phyloP scores from a whole-genome alignment of 2,329 filamentous ascomycete genomes.

The Xylariaceae sp. region DNA sequence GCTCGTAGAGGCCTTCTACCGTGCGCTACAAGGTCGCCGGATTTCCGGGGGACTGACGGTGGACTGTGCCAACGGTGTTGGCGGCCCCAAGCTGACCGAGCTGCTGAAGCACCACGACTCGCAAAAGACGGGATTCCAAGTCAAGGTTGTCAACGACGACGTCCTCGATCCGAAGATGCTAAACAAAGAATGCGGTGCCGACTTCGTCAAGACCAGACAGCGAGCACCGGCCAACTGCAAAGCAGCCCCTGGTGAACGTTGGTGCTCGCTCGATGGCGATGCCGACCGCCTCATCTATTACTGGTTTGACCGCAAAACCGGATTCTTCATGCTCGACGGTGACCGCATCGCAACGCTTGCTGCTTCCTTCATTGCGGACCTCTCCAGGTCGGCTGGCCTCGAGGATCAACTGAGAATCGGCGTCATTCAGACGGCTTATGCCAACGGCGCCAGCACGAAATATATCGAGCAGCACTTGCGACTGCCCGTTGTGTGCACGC shows the following conservation, averaged over 20 bases:
- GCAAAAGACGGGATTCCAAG: slow-evolving; percentile 65
- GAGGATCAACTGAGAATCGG: slow-evolving; percentile 79
- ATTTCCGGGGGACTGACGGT: slow-evolving; percentile 71
- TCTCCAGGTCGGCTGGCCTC: slow-evolving; percentile 74
- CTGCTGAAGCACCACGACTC: slow-evolving; percentile 74
- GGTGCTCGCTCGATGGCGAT: slow-evolving; percentile 89
- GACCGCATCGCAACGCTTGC: slow-evolving; percentile 94
- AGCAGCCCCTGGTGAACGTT: slow-evolving; percentile 68
- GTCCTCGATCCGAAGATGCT: slow-evolving; percentile 83
- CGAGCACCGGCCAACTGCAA: slow-evolving; percentile 79
- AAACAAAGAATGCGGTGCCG: slow-evolving; percentile 91
- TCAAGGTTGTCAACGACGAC: slow-evolving; percentile 88
- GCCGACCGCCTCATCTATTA: slow-evolving; percentile 96
- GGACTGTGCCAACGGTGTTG: slow-evolving; percentile 95
- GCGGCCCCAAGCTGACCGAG: slow-evolving; percentile 82
- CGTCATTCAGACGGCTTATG: slow-evolving; percentile 95
- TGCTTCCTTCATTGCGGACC: slow-evolving; percentile 87
- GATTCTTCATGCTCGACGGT: slow-evolving; percentile 90
- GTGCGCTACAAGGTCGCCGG: slow-evolving; percentile 72
- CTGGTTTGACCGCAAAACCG: slow-evolving; percentile 73
- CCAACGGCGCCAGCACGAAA: slow-evolving; percentile 89
- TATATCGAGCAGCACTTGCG: slow-evolving; percentile 85
- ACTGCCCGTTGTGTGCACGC: slow-evolving; percentile 86
- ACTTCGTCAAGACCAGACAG: slow-evolving; percentile 97
- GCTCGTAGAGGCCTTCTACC: slow-evolving; percentile 75